These are phyloP conservation scores for Diaporthe nobilis DNA, from an alignment of 2,329 filamentous ascomycete species.

Conservation along the genomic window DNA sequence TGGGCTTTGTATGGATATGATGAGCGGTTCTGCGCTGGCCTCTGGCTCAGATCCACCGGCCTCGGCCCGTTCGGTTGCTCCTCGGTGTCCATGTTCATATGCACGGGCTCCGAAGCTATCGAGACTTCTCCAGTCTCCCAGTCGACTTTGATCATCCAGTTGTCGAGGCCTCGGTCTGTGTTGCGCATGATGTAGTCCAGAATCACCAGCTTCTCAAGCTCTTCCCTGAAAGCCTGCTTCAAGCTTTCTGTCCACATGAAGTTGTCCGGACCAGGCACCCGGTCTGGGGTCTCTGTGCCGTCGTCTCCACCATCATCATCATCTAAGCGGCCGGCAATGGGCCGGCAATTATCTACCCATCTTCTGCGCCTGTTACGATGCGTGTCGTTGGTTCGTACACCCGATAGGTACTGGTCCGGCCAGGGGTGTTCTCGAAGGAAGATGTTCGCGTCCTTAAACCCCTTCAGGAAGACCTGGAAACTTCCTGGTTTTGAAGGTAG, in stretches of 20 bases:
- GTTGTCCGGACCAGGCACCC: slow-evolving; percentile 61
- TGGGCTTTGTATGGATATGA: slow-evolving; percentile 81
- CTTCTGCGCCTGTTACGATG: slow-evolving; percentile 77
- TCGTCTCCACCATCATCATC: slow-evolving; percentile 71
- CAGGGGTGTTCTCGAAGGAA: slow-evolving; percentile 96
- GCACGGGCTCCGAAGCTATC: slow-evolving; percentile 85
- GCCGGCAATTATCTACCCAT: slow-evolving; percentile 89
- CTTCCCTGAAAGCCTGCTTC: slow-evolving; percentile 93
- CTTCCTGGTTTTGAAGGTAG: slow-evolving; percentile 93
- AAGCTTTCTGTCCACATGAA: slow-evolving; percentile 91
- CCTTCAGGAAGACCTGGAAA: slow-evolving; percentile 97
- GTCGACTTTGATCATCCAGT: slow-evolving; percentile 99
- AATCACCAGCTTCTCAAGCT: slow-evolving; percentile 97
- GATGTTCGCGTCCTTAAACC: slow-evolving; percentile 96
- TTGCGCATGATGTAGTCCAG: slow-evolving; percentile 99
- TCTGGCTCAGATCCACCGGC: slow-evolving; percentile 69
- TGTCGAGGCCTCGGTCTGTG: slow-evolving; percentile 95
- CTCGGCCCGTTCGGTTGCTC: slow-evolving; percentile 69
- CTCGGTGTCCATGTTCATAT: slow-evolving; percentile 73
- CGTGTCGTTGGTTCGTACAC: slow-evolving; percentile 77
- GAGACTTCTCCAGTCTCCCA: slow-evolving; percentile 85
- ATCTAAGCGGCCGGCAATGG: slow-evolving; percentile 64
- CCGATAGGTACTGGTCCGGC: slow-evolving; percentile 87
- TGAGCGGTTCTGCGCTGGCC: slow-evolving; percentile 57
- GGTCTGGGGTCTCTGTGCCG: slow-evolving; percentile 51